A percentile compares a stretch with the other conserved stretches of the same genome.
Evolutionary conservation across 2,329 filamentous ascomycete species (phyloP).

Genomic region (Ophiostoma tasmaniense): DNA sequence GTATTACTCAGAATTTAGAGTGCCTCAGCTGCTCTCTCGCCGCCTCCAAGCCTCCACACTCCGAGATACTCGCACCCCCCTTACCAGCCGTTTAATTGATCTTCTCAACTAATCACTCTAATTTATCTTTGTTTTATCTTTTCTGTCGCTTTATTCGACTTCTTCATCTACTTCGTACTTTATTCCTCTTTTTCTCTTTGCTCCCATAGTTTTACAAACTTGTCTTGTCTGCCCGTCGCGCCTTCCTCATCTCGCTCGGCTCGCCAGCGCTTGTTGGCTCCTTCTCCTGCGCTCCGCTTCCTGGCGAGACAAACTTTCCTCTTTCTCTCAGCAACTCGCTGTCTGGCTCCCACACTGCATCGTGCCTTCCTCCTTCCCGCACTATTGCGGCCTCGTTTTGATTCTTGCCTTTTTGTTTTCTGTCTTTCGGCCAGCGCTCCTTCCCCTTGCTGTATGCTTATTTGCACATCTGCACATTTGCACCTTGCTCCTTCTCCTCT

Average conservation of each 20-base stretch:
- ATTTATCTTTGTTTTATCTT: neutral
- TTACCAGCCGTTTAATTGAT: conserved; percentile 6
- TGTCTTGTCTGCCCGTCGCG: neutral
- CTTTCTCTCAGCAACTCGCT: neutral
- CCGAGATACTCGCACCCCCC: neutral
- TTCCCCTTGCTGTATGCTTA: neutral
- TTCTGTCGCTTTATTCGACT: neutral
- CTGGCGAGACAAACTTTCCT: neutral
- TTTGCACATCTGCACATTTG: neutral
- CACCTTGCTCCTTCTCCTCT: neutral
- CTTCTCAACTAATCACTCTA: neutral
- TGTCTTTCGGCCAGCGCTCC: neutral
- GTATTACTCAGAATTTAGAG: no score
- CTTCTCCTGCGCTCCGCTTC: conserved; percentile 10
- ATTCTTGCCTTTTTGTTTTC: neutral
- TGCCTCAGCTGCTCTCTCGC: neutral
- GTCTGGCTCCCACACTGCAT: neutral
- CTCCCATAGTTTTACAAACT: neutral
- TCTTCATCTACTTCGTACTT: neutral
- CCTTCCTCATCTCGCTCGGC: neutral
- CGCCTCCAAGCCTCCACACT: conserved; percentile 1
- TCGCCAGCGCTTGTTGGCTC: conserved; percentile 18
- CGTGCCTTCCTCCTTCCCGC: conserved; percentile 1
- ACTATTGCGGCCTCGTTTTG: neutral
- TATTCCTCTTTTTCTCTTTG: neutral